Evolutionary conservation across 495 filamentous ascomycete species (phyloP).

Genomic region (Penicillium soppii): DNA sequence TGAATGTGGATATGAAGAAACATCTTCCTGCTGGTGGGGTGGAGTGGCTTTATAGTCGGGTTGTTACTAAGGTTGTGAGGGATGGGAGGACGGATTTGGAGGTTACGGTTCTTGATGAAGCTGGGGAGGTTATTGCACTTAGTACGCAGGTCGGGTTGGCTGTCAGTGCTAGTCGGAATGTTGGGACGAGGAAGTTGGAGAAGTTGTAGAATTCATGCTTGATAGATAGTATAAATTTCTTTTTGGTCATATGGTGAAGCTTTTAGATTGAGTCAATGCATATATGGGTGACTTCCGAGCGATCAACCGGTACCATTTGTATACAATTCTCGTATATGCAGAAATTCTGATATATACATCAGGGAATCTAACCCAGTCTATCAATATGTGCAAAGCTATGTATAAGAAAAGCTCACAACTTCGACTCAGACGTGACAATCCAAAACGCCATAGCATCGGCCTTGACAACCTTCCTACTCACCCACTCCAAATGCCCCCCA

Average conservation of each 20-base stretch:
- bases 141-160: conserved; percentile 63
- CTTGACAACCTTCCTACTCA: conserved; percentile 31
- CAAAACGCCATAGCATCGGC: conserved; percentile 46
- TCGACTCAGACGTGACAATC: conserved; percentile 27
- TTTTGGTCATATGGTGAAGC: too few relatives aligned
- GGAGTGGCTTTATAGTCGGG: conserved; percentile 64
- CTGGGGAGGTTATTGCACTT: conserved; percentile 59
- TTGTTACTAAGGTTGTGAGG: conserved; percentile 55
- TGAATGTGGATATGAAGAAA: conserved; percentile 69
- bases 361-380: not conserved
- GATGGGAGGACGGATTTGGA: conserved; percentile 67
- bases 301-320: too few relatives aligned
- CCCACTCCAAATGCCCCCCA: conserved; percentile 30
- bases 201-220: conserved; percentile 27
- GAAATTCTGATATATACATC: conserved; percentile 1
- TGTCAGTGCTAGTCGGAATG: conserved; percentile 53
- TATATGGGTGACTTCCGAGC: too few relatives aligned
- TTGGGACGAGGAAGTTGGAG: conserved; percentile 34
- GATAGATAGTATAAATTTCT: conserved; percentile 8
- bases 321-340: conserved; percentile 9
- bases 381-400: not conserved
- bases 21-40: conserved; percentile 55
- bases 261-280: too few relatives aligned
- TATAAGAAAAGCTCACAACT: conserved; percentile 8
- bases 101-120: conserved; percentile 57